Evolutionary conservation across 1,139 yeast genomes (phyloP), one percentile per base, ranked within the genome.

Genomic region (Sugiyamaella grinbergsii): DNA sequence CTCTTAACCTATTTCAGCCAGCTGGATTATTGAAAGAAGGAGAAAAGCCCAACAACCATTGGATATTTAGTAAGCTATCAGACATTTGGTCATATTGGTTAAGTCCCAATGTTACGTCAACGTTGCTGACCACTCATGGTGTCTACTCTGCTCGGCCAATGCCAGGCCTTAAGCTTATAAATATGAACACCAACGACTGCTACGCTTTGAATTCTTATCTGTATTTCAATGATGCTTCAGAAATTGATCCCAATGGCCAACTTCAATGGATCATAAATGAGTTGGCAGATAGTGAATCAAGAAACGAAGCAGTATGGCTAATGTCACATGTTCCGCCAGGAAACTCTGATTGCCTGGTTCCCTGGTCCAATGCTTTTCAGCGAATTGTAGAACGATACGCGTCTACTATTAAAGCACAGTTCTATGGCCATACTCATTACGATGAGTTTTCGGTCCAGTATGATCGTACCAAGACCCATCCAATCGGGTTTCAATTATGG

Each of bases 351-450:
- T 85, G 83, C 58, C 73, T 83, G 15, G 68, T 83, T 47, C 87
- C 89, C 10, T 83, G 80, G 50, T 77, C 86, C 7, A 71, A 76
- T 46, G 71, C 80, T 40, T 79, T 82, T 56, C 71, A 76, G 34
- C 78, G 78, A 56, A 79, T 83, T 45, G 75, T 83, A 22, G 81
- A 81, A 59, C 74, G 90, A 61, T 84, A 82, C 64, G 77, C 85
- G 36, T 77, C 56, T 59, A 81, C 85, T 10, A 81, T 84, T 64
- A 85, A 88, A 10, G 83, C 78, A 48, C 72, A 82, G 15, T 84
- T 84, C 70, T 82, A 76, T 62, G 91, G 89, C 20, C 90, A 84
- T 62, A 83, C 88, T 10, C 91, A 84, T 62, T 71, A 73, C 58
- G 91, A 84, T 66, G 85, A 83, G 65, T 83, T 82, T 70, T 76